A percentile compares a stretch with the other conserved stretches of the same genome.
Conservation (phyloP, 352 stramenopile genomes). For the Phytophthora sojae region DNA sequence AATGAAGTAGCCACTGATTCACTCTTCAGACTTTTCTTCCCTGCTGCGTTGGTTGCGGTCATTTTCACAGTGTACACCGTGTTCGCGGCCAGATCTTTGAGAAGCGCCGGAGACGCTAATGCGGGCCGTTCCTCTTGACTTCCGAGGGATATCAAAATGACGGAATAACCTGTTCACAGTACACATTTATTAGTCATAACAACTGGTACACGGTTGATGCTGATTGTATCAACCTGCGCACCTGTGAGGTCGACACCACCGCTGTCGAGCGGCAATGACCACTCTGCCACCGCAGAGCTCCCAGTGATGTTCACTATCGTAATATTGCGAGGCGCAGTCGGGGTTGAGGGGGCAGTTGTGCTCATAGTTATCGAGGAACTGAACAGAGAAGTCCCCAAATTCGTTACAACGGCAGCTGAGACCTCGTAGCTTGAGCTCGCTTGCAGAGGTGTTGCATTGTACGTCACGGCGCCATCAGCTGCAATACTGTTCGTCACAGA, state of each 20-base stretch:
- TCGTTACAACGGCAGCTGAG: constrained; percentile 45
- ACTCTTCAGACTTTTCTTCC: constrained; percentile 32
- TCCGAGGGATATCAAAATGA: constrained; percentile 28
- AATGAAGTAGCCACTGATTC: constrained; percentile 44
- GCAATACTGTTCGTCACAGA: constrained; percentile 24
- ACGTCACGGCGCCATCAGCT: constrained; percentile 28
- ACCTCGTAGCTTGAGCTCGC: constrained; percentile 44
- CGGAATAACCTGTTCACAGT: constrained; percentile 30
- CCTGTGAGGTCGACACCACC: constrained; percentile 54
- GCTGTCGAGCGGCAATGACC: constrained; percentile 50
- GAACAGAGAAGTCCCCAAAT: constrained; percentile 48
- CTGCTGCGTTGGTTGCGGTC: constrained; percentile 43
- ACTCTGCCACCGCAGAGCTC: constrained; percentile 45
- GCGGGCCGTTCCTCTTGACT: constrained; percentile 22
- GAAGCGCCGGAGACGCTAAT: constrained; percentile 15
- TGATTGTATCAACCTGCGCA: constrained; percentile 18
- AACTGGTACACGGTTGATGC: neutral
- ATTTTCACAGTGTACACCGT: constrained; percentile 66
- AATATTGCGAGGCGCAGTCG: constrained; percentile 42
- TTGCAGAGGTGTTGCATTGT: constrained; percentile 40
- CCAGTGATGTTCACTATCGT: constrained; percentile 42
- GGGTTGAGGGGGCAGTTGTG: constrained; percentile 37
- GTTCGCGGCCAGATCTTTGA: constrained; percentile 42
- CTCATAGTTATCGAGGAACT: constrained; percentile 34
- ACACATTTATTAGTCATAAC: constrained; percentile 4